Evolutionary conservation across 306 rosid genomes (phyloP), one percentile per base, ranked within the genome.

Genomic region (Sesbania bispinosa): DNA sequence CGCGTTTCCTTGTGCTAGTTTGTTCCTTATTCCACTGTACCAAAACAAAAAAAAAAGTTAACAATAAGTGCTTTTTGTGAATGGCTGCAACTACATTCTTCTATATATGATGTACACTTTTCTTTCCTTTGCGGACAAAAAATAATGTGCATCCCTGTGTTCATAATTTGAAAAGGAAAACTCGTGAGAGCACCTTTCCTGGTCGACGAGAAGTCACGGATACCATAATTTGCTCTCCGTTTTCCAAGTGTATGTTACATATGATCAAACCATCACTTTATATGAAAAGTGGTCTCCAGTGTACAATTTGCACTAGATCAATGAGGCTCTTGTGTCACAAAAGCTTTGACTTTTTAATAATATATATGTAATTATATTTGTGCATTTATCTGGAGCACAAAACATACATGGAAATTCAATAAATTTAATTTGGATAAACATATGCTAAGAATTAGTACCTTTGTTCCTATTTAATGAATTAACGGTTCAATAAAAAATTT

Each of bases 151-250:
- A 66, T 54, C 10, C 4, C n/a, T 42, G 4, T 27, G 4, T 24
- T 55, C 23, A 43, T 75, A 21, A 46, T 36, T 59, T 11, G 48
- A 77, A 76, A 68, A 69, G 61, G 65, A 77, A 26, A 38, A 36
- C 71, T 59, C 81, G 58, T 48, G 76, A 59, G 29, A 46, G 70
- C 64, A 30, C 43, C 66, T 32, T 76, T 59, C 8, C 16, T 24
- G 57, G 23, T 21, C 9, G 62, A 46, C 14, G 4, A 8, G 8
- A 46, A 46, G 50, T 41, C 69, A 45, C 47, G 68, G 59, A 18
- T 27, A 29, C 52, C 41, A 38, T 43, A 27, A n/a, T 50, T 61
- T 45, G 15, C 14, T 10, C 27, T 46, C 18, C 35, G 35, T 45
- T 8, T n/a, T 32, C 50, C 36, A 30, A 45, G 65, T 10, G 73